Evolutionary conservation across 1,284 basidiomycete species (phyloP), one percentile per base, ranked within the genome.

Genomic region (Dichomitus squalens): DNA sequence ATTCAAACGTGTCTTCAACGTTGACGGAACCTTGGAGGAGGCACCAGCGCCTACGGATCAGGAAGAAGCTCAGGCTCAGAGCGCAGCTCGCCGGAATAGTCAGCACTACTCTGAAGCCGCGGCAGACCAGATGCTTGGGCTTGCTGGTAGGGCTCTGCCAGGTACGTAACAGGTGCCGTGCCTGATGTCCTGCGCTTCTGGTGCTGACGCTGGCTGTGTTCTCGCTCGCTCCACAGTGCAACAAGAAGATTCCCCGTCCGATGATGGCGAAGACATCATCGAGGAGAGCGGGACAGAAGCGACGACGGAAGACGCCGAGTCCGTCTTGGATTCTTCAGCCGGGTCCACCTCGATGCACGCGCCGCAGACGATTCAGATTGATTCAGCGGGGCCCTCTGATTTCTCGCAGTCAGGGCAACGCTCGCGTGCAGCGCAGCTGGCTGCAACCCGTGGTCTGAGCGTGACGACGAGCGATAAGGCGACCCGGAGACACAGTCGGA

Each of bases 1-100:
- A 70, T 96, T 96, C 75, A 93, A 93, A 64, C 83, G 85, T 7
- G 93, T 95, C 39, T 95, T 94, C 77, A 92, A 92, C 66, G 87
- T 90, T 47, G 80, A 80, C 62, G 79, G 76, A 59, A 64, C 36
- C 68, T 67, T 56, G 68, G 73, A 72, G 7, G 70, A 71, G 29
- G 71, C 69, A 11, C 56, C 62, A 14, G 31, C 53, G 18, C 39
- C 59, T 14, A 49, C 43, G 20, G 75, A 76, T 40, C 68, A 69
- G 52, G 70, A 67, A 21, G 66, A 70, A 23, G 66, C 72, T 46
- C 79, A 81, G 25, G 65, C 76, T 23, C 76, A 77, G 65, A 68
- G 64, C 16, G 59, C 73, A 44, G 73, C 68, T 52, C 81, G 85
- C 60, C 81, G 90, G 64, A 93, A 93, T 71, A 92, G 90, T 68